Evolutionary conservation across 169 alveolate species (phyloP).

Genomic region (Plasmodium gonderi): DNA sequence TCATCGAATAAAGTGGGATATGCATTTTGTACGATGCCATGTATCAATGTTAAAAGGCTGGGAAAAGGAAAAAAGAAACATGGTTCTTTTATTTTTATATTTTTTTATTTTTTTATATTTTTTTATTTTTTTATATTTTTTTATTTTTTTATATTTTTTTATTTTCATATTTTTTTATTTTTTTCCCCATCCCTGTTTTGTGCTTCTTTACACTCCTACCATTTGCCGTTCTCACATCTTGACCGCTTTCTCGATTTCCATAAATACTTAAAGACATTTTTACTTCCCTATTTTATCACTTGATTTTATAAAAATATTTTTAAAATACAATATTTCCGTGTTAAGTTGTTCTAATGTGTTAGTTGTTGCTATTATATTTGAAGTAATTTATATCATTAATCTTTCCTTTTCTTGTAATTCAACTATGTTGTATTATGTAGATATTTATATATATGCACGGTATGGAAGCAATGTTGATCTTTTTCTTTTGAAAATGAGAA

Average conservation of each 20-base stretch:
- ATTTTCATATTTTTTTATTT: no score
- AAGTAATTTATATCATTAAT: not conserved
- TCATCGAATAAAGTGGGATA: no score
- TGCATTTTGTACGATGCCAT: no score
- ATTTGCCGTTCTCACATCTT: constrained; percentile 85
- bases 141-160: no score
- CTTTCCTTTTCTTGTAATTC: not conserved
- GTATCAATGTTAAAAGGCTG: no score
- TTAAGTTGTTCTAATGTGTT: not conserved
- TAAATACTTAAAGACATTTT: constrained; percentile 83
- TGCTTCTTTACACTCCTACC: constrained; percentile 45
- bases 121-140: no score
- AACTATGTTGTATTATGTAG: not conserved
- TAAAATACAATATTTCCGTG: not conserved
- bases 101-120: no score
- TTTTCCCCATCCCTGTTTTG: not conserved
- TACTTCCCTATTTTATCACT: not conserved
- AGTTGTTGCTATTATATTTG: not conserved
- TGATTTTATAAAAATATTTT: not conserved
- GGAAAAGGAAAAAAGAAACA: not conserved
- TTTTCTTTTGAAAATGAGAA: not conserved
- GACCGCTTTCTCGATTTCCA: constrained; percentile 85
- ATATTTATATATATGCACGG: not conserved
- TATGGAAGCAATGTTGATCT: not conserved
- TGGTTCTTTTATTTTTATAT: no score